Base-by-base conservation (phyloP, 2,329 filamentous ascomycete species). In the Ceratocystis colombiana region DNA sequence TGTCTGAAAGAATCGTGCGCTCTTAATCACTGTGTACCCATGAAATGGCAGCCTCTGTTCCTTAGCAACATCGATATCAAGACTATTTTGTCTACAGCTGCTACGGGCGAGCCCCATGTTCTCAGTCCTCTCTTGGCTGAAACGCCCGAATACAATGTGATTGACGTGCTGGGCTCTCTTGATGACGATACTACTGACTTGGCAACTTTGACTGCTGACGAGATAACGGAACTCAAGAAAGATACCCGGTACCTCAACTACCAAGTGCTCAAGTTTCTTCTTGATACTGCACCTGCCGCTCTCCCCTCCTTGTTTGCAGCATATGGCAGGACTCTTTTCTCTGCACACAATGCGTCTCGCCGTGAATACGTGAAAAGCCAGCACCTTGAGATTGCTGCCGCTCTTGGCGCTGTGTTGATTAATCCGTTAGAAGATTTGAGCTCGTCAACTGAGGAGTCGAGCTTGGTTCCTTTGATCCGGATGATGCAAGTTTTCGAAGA, bases 261-360 rank as follows among this genome's bases (percentile, higher is more conserved):
- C 50, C 85, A 88, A 72, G 87, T 84, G 12, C 79, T 97, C 57
- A 84, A 88, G 46, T 87, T 86, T 70, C 79, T 97, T 10, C 80
- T 97, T 12, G 87, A 88, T 71, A 87, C 89, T 44, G 83, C 95
- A 71, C 86, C 92, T 25, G 85, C 86, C 7, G 87, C 87, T 2
- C 88, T 92, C n/a, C 88, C 90, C 20, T 87, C 88, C 0, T 88
- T 97, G 70, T 88, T 96, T 73, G 90, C 96, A 72, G 87, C 86
- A 1, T 78, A 97, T 55, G 93, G 93, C 12, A 94, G 90, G 74
- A 84, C 88, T 17, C 78, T 97, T 25, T 80, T 96, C 3, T 84
- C 85, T 55, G 88, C 90, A 67, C 85, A 91, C 62, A 85, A 75
- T 61, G 8, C 22, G 6, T 64, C 67, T 46, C 80, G 84, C 33